These are phyloP conservation scores for Apophysomyces elegans DNA, from an alignment of 371 early-diverging fungal species.

Conservation along the genomic window DNA sequence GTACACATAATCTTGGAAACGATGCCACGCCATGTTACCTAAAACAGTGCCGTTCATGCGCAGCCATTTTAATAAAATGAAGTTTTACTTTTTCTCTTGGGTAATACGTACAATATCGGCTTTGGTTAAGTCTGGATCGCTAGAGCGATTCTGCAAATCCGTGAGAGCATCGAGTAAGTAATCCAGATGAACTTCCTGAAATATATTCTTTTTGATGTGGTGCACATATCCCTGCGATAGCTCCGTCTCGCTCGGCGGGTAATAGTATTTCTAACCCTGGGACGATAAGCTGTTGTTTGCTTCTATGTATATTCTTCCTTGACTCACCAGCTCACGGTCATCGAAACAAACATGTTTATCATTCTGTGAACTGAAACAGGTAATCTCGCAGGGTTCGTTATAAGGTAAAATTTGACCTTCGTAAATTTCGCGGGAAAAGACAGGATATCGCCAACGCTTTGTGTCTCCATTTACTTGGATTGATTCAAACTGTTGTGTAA, in stretches of 20 bases:
- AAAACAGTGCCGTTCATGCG: background rate
- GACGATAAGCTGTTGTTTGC: background rate
- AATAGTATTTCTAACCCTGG: constrained; percentile 75
- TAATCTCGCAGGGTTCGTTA: constrained; percentile 78
- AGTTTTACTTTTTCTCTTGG: background rate
- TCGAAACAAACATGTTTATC: constrained; percentile 66
- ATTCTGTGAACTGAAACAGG: constrained; percentile 75
- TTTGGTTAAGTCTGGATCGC: constrained; percentile 13
- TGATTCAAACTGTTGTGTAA: too few relatives aligned
- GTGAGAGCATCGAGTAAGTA: constrained; percentile 72
- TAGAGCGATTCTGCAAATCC: constrained; percentile 16
- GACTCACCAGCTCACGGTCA: constrained; percentile 66
- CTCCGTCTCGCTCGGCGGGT: constrained; percentile 58
- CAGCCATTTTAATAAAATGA: too few relatives aligned
- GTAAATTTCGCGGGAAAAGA: constrained; percentile 35
- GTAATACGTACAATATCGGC: constrained; percentile 49
- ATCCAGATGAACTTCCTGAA: constrained; percentile 79
- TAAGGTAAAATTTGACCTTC: constrained; percentile 54
- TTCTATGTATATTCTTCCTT: background rate
- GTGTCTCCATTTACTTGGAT: background rate
- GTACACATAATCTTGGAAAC: constrained; percentile 84
- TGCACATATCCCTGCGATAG: constrained; percentile 62
- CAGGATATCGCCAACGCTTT: background rate
- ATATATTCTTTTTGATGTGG: constrained; percentile 65
- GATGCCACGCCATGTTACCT: constrained; percentile 78